These are phyloP conservation scores for Stereocaulon alpinum DNA, from an alignment of 495 filamentous ascomycete species.

Conservation along the genomic window DNA sequence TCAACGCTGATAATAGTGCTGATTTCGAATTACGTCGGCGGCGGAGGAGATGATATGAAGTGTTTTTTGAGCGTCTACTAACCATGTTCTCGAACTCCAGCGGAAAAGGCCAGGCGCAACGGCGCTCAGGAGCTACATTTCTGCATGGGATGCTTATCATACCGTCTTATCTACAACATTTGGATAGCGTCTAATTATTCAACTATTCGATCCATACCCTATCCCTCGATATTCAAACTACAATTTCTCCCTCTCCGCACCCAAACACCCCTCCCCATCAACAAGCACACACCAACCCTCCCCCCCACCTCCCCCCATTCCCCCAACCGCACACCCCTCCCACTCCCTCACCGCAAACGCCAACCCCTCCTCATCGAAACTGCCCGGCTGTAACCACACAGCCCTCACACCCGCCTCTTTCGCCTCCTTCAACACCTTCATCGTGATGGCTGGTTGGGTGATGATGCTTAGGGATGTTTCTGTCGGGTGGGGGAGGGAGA, in stretches of 20 bases:
- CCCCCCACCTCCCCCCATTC: slow-evolving; percentile 46
- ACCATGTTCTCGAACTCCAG: not conserved
- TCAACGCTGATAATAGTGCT: not conserved
- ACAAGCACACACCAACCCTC: slow-evolving; percentile 92
- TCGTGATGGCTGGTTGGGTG: slow-evolving; percentile 70
- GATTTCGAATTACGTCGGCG: slow-evolving; percentile 7
- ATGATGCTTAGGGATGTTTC: slow-evolving; percentile 75
- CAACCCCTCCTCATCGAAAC: slow-evolving; percentile 64
- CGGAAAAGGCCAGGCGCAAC: not conserved
- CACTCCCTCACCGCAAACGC: slow-evolving; percentile 56
- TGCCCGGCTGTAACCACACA: slow-evolving; percentile 90
- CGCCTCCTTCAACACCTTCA: slow-evolving; percentile 63
- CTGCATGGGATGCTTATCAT: not conserved
- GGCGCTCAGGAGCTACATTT: not conserved
- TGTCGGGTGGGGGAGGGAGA: slow-evolving; percentile 48
- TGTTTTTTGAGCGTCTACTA: not conserved
- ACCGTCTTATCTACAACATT: not conserved
- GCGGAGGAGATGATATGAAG: not conserved
- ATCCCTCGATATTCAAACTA: not conserved
- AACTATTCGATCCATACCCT: too few species aligned
- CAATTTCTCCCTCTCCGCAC: slow-evolving; percentile 25
- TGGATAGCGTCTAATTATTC: not conserved
- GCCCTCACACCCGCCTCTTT: slow-evolving; percentile 65
- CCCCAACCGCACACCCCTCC: slow-evolving; percentile 58
- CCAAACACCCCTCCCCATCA: slow-evolving; percentile 66